Conservation (phyloP, 305 asterid genomes). For the Rubia peregrina region DNA sequence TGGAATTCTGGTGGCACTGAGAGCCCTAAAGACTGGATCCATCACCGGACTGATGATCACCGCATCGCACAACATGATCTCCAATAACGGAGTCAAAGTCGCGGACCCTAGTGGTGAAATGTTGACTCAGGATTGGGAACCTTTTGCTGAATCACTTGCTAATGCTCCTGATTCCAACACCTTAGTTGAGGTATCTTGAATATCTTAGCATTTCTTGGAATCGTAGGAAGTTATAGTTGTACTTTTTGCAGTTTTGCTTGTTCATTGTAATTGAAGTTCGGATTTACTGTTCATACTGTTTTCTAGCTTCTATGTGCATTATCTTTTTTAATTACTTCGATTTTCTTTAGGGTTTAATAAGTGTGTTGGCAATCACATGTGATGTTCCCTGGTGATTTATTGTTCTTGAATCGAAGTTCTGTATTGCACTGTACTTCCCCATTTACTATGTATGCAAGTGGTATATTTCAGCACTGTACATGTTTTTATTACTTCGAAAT, state of each 20-base stretch:
- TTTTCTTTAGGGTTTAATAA: not conserved
- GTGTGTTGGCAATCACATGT: not conserved
- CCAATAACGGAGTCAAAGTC: constrained; percentile 77
- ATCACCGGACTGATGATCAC: constrained; percentile 82
- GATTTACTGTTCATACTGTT: not conserved
- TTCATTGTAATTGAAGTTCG: not conserved
- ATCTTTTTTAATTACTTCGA: not conserved
- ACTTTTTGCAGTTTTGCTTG: not conserved
- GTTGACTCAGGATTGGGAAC: constrained; percentile 93
- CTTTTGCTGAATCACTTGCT: constrained; percentile 69
- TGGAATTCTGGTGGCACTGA: constrained; percentile 77
- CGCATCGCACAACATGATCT: constrained; percentile 73
- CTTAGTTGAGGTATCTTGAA: constrained; percentile 48
- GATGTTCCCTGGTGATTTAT: no score
- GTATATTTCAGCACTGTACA: not conserved
- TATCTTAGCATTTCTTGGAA: not conserved
- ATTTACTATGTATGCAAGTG: not conserved
- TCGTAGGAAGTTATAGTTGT: not conserved
- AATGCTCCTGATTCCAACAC: constrained; percentile 54
- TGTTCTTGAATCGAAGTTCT: no score
- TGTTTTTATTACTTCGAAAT: not conserved
- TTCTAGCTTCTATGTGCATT: not conserved
- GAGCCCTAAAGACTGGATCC: constrained; percentile 64
- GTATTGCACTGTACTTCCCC: no score
- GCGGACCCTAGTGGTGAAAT: constrained; percentile 87